Conservation (phyloP, 768 basidiomycete species). For the Suillus weaverae region DNA sequence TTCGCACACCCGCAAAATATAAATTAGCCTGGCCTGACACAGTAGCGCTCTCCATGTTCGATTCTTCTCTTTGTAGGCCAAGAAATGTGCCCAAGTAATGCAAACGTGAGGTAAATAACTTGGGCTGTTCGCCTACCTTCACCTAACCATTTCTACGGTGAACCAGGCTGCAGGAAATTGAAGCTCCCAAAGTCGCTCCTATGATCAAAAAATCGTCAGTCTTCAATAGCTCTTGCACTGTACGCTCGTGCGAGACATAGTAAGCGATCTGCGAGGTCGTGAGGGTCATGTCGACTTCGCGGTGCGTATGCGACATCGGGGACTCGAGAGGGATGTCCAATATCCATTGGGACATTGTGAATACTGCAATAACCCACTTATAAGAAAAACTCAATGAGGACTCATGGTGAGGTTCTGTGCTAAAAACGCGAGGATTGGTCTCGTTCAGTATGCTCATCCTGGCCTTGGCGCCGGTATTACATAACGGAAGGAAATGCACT, state of each 20-base stretch:
- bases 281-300: not conserved
- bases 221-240: not conserved
- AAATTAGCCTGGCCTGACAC: not conserved
- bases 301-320: not conserved
- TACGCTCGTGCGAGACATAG: not conserved
- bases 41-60: not conserved
- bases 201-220: not conserved
- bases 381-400: not conserved
- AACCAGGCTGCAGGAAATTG: not conserved
- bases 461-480: not conserved
- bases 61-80: not conserved
- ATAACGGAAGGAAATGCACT: not conserved
- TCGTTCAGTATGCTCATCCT: not conserved
- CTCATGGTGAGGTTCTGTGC: not conserved
- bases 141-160: not conserved
- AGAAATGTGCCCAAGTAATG: not conserved
- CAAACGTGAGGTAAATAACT: not conserved
- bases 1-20: not conserved
- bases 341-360: not conserved
- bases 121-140: not conserved
- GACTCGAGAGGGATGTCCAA: not conserved
- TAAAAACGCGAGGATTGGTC: not conserved
- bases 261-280: not conserved
- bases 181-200: not conserved
- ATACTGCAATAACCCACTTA: not conserved